phyloP scores from a whole-genome alignment of 768 basidiomycete species.

The Cystobasidiopsis lactophilus region DNA sequence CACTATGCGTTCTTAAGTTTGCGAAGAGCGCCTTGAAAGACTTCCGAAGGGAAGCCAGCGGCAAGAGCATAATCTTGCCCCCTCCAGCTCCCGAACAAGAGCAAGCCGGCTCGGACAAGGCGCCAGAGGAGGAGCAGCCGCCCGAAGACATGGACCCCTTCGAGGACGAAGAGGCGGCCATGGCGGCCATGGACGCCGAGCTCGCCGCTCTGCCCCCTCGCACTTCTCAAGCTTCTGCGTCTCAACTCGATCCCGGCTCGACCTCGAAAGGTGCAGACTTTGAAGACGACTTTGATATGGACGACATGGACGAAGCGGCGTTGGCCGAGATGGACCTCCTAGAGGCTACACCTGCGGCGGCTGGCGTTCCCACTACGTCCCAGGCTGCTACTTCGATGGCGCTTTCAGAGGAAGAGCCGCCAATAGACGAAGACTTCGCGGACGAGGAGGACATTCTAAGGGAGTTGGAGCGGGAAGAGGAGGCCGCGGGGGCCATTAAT shows the following conservation, averaged over 20 bases:
- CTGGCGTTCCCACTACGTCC: background rate
- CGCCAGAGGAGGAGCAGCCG: background rate
- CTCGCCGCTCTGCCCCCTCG: too few relatives aligned
- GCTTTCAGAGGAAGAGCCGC: constrained; percentile 23
- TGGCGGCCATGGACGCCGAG: constrained; percentile 24
- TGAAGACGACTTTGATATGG: constrained; percentile 4
- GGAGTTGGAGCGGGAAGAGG: constrained; percentile 31
- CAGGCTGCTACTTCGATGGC: background rate
- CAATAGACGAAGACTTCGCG: constrained; percentile 34
- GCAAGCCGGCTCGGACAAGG: background rate
- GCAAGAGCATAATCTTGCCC: background rate
- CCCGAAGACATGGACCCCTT: background rate
- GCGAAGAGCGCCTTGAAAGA: constrained; percentile 44
- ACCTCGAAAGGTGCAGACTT: too few relatives aligned
- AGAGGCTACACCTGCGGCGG: background rate
- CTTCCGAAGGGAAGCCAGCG: constrained; percentile 44
- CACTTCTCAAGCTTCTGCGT: too few relatives aligned
- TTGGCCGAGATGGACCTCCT: background rate
- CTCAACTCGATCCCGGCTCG: too few relatives aligned
- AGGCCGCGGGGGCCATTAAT: too few relatives aligned
- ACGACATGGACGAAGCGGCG: constrained; percentile 12
- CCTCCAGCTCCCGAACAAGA: background rate
- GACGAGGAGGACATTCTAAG: constrained; percentile 40
- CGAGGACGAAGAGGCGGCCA: constrained; percentile 28
- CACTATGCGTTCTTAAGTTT: background rate